Conservation (phyloP, 2,329 filamentous ascomycete genomes). For the Ophiocordyceps camponoti-floridani region DNA sequence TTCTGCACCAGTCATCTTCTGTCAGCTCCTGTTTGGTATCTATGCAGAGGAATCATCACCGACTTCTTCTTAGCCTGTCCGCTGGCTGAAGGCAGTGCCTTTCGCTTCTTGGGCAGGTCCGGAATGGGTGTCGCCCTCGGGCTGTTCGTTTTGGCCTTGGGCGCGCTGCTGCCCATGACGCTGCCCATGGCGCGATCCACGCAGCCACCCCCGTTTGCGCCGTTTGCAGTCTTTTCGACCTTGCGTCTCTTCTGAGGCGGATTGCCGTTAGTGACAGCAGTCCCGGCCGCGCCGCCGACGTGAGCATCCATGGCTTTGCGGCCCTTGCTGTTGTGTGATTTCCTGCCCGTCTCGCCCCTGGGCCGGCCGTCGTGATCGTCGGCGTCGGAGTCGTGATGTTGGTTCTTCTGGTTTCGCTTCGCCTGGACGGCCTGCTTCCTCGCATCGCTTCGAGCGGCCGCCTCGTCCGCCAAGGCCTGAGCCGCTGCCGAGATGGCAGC, state of each 20-base stretch:
- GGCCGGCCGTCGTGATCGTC: constrained; percentile 45
- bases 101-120: constrained; percentile 57
- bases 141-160: constrained; percentile 43
- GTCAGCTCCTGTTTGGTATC: background rate
- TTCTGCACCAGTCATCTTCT: constrained; percentile 11
- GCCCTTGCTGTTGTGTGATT: constrained; percentile 41
- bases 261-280: constrained; percentile 29
- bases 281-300: constrained; percentile 46
- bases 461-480: constrained; percentile 64
- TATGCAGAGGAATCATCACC: constrained; percentile 8
- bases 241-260: constrained; percentile 61
- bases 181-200: constrained; percentile 54
- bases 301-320: constrained; percentile 41
- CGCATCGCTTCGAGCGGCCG: constrained; percentile 66
- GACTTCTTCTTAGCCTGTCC: constrained; percentile 67
- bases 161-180: constrained; percentile 28
- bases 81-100: constrained; percentile 44
- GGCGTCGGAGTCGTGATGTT: constrained; percentile 60
- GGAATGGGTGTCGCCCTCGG: constrained; percentile 50
- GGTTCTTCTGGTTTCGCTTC: constrained; percentile 52
- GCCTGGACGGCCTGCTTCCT: constrained; percentile 67
- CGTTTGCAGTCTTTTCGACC: constrained; percentile 46
- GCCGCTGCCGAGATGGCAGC: constrained; percentile 61
- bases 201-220: constrained; percentile 19
- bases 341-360: constrained; percentile 38